Evolutionary conservation across 495 filamentous ascomycete genomes (phyloP).

Genomic region (Hypoxylon fuscum): DNA sequence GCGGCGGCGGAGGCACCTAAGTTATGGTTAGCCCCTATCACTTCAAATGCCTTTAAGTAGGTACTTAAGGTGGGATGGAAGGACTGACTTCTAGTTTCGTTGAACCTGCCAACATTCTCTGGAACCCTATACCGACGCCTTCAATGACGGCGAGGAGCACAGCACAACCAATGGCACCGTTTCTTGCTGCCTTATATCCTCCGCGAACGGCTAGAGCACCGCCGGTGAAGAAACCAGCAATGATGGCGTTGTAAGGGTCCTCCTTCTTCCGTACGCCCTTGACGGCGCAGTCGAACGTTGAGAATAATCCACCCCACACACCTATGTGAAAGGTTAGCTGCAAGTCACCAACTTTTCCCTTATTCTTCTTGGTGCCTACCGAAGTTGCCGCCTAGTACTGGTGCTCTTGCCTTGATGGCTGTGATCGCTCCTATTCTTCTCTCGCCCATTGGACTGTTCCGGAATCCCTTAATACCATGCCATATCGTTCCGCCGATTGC

Average conservation of each 20-base stretch:
- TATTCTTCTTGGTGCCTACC: conserved; percentile 52
- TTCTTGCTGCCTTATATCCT: conserved; percentile 85
- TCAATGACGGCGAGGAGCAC: conserved; percentile 95
- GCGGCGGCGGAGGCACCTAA: conserved; percentile 52
- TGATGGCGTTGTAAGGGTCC: conserved; percentile 95
- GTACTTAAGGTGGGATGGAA: background rate
- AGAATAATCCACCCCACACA: conserved; percentile 95
- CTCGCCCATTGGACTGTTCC: conserved; percentile 90
- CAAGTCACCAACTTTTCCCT: background rate
- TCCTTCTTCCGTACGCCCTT: conserved; percentile 97
- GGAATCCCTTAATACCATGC: conserved; percentile 97
- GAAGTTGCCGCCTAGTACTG: conserved; percentile 96
- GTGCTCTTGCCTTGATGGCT: conserved; percentile 95
- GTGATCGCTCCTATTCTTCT: conserved; percentile 94
- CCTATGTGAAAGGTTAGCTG: conserved; percentile 16
- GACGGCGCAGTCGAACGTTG: conserved; percentile 95
- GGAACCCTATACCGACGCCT: conserved; percentile 96
- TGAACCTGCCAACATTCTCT: conserved; percentile 93
- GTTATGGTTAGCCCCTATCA: conserved; percentile 7
- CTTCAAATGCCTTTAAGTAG: background rate
- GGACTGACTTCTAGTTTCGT: conserved; percentile 80
- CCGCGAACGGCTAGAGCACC: conserved; percentile 90
- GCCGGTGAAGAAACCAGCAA: conserved; percentile 97
- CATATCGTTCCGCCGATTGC: conserved; percentile 93
- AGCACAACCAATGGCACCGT: conserved; percentile 94